Percentiles rank a stretch among this genome's conserved stretches.
phyloP scores from a whole-genome alignment of 805 yeast species.

The Yamadazyma laniorum region DNA sequence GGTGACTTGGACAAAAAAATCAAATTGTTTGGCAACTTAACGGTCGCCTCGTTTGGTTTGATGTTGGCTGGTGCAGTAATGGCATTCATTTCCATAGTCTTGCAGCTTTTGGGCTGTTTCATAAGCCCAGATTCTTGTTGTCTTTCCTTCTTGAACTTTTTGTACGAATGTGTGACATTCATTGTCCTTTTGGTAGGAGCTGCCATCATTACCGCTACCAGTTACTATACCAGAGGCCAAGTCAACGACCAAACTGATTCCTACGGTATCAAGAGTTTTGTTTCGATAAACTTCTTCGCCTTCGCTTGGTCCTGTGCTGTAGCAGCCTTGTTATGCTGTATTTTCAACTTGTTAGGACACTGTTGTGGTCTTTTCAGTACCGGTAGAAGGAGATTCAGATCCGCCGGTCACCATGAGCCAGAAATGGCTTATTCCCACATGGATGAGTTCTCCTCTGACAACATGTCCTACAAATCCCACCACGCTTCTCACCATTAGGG shows the following conservation, averaged over 20 bases:
- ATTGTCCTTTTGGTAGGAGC: conserved; percentile 47
- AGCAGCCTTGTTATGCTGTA: conserved; percentile 34
- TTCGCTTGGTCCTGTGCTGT: conserved; percentile 63
- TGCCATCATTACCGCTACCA: conserved; percentile 65
- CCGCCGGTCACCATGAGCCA: conserved; percentile 15
- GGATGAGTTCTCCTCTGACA: conserved; percentile 1
- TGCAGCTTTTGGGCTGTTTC: conserved; percentile 42
- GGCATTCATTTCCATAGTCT: conserved; percentile 48
- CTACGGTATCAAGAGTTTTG: conserved; percentile 55
- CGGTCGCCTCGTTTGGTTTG: conserved; percentile 55
- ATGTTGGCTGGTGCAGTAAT: conserved; percentile 31
- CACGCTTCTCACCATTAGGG: conserved; percentile 6
- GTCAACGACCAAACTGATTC: conserved; percentile 47
- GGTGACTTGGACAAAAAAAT: conserved; percentile 47
- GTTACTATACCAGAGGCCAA: conserved; percentile 44
- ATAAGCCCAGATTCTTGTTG: conserved; percentile 44
- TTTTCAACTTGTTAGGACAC: conserved; percentile 39
- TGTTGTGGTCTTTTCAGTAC: conserved; percentile 40
- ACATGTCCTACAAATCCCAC: conserved; percentile 4
- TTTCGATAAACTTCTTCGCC: conserved; percentile 54
- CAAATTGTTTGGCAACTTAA: conserved; percentile 43
- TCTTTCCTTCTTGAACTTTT: conserved; percentile 45
- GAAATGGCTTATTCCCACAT: conserved; percentile 25
- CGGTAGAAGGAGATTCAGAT: conserved; percentile 28
- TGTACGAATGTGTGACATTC: conserved; percentile 45